A percentile compares a stretch with the other conserved stretches of the same genome.
Conservation (phyloP, 148 eudicot genomes). For the Agrostemma githago region DNA sequence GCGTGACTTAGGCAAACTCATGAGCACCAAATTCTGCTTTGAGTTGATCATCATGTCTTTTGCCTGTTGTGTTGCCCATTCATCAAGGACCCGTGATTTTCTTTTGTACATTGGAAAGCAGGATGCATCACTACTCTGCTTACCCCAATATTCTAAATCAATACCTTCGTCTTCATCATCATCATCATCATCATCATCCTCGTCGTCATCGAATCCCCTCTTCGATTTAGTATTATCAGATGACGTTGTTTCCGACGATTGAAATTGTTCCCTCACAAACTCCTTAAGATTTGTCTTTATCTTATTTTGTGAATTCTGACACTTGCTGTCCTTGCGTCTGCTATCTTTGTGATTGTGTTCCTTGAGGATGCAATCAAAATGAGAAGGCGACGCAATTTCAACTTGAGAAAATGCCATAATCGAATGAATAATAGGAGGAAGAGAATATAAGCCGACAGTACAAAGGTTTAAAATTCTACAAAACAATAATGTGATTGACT, state of each 20-base stretch:
- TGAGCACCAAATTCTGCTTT: conserved; percentile 1
- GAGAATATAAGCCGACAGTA: too few relatives aligned
- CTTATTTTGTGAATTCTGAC: conserved; percentile 15
- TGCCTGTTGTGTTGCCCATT: conserved; percentile 22
- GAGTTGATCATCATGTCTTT: conserved; percentile 22
- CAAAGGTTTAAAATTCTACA: not conserved
- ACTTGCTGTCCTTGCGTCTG: conserved; percentile 20
- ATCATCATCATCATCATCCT: not conserved
- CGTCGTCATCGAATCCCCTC: conserved; percentile 7
- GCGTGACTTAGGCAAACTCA: not conserved
- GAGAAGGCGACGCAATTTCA: conserved; percentile 40
- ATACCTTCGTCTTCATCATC: not conserved
- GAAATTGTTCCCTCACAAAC: conserved; percentile 38
- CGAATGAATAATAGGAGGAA: not conserved
- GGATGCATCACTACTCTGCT: not conserved
- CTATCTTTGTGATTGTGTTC: conserved; percentile 39
- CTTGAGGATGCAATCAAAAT: conserved; percentile 46
- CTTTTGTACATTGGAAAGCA: conserved; percentile 3
- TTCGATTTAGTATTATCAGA: conserved; percentile 13
- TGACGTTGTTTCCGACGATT: conserved; percentile 30
- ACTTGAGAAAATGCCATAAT: conserved; percentile 53
- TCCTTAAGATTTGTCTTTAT: conserved; percentile 38
- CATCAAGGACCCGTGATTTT: conserved; percentile 15
- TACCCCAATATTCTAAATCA: conserved; percentile 9
- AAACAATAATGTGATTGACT: not conserved